phyloP scores from a whole-genome alignment of 1,284 basidiomycete species.

The Takashimella tepidaria region DNA sequence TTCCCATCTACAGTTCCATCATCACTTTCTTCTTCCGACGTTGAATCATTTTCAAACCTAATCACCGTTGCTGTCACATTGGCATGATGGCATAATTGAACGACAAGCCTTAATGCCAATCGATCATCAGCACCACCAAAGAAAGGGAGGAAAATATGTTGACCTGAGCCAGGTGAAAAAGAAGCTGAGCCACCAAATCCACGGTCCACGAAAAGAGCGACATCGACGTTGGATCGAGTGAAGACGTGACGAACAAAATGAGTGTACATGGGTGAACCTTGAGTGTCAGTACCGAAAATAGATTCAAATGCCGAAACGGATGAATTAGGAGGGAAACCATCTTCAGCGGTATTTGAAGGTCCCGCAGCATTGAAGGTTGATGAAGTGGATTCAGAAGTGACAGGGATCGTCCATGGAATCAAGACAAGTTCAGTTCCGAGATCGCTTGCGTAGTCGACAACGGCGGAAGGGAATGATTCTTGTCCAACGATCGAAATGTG shows the following conservation, averaged over 20 bases:
- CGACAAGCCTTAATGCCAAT: conserved; percentile 68
- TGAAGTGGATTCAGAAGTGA: conserved; percentile 54
- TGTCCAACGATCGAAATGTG: conserved; percentile 62
- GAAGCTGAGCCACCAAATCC: conserved; percentile 48
- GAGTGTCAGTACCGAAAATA: conserved; percentile 39
- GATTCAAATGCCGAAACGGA: conserved; percentile 35
- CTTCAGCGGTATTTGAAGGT: not conserved
- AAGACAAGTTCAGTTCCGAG: conserved; percentile 67
- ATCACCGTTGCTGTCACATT: conserved; percentile 69
- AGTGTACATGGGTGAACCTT: conserved; percentile 56
- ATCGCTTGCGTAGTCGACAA: conserved; percentile 61
- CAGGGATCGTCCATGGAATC: conserved; percentile 65
- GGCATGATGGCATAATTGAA: conserved; percentile 62
- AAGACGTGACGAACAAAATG: conserved; percentile 78
- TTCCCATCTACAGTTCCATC: conserved; percentile 22
- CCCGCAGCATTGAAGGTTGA: conserved; percentile 23
- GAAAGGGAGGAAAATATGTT: conserved; percentile 79
- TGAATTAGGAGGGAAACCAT: conserved; percentile 6
- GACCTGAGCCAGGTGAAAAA: conserved; percentile 39
- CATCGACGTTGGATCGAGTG: conserved; percentile 56
- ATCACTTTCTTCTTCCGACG: conserved; percentile 49
- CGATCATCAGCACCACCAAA: conserved; percentile 90
- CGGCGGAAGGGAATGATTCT: conserved; percentile 64
- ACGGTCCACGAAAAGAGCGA: conserved; percentile 76
- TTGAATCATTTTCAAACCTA: conserved; percentile 48